Evolutionary conservation across 352 stramenopile genomes (phyloP).

Genomic region (Phytophthora pini): DNA sequence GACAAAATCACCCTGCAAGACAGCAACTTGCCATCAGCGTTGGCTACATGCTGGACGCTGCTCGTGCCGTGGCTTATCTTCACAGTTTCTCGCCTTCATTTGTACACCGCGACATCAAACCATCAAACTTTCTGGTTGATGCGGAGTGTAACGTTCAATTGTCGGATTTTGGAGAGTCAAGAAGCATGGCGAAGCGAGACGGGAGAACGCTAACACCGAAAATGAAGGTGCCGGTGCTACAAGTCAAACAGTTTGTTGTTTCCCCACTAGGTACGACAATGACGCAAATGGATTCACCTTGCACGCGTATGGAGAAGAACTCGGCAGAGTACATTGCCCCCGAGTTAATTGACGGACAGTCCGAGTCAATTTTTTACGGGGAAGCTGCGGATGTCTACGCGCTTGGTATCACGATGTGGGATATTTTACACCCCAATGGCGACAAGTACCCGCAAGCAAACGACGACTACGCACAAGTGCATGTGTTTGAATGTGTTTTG

Average conservation of each 20-base stretch:
- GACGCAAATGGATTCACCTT: constrained; percentile 16
- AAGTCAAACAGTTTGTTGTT: constrained; percentile 10
- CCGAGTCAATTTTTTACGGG: constrained; percentile 33
- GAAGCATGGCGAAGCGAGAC: constrained; percentile 23
- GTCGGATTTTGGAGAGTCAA: constrained; percentile 49
- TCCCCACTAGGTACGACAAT: constrained; percentile 19
- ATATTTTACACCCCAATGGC: constrained; percentile 50
- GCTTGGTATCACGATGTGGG: constrained; percentile 68
- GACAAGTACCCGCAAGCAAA: constrained; percentile 46
- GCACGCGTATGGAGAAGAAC: constrained; percentile 18
- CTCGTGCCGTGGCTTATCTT: constrained; percentile 54
- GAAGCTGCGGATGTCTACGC: constrained; percentile 66
- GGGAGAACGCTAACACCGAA: constrained; percentile 1
- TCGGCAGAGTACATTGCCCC: constrained; percentile 67
- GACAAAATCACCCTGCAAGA: constrained; percentile 18
- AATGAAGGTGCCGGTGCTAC: constrained; percentile 14
- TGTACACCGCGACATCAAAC: constrained; percentile 55
- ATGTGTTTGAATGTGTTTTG: constrained; percentile 52
- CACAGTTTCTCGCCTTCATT: constrained; percentile 57
- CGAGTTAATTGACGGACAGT: constrained; percentile 54
- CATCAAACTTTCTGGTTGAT: constrained; percentile 56
- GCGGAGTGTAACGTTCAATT: constrained; percentile 41
- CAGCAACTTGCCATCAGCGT: constrained; percentile 48
- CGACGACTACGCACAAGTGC: constrained; percentile 42
- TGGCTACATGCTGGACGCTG: constrained; percentile 53